Conservation (phyloP, 208 protist species). For the Trypanosoma cruzi region DNA sequence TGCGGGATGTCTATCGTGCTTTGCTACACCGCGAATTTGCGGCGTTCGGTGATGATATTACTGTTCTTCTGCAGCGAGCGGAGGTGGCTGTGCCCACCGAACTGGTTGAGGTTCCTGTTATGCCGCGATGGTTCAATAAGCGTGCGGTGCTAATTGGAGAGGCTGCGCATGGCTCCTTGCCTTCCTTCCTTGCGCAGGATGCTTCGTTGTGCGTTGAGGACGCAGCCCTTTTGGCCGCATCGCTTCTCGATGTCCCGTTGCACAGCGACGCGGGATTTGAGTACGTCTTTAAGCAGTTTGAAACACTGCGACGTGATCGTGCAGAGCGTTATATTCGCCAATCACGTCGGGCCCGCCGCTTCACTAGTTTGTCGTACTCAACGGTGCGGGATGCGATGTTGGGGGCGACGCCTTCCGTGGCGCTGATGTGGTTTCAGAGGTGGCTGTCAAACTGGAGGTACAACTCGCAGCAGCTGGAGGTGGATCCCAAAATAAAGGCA, state of each 20-base stretch:
- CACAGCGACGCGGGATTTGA: conserved; percentile 77
- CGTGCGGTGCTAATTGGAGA: conserved; percentile 87
- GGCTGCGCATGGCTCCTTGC: conserved; percentile 81
- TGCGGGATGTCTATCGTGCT: conserved; percentile 43
- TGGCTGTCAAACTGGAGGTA: conserved; percentile 89
- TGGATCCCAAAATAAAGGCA: conserved; percentile 87
- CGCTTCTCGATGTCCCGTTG: conserved; percentile 81
- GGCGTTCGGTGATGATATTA: conserved; percentile 47
- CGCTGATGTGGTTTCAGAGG: conserved; percentile 48
- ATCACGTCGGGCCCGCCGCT: conserved; percentile 66
- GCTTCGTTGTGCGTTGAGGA: conserved; percentile 90
- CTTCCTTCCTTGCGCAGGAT: conserved; percentile 86
- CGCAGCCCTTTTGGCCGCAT: conserved; percentile 80
- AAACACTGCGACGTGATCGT: conserved; percentile 78
- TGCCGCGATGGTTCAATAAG: conserved; percentile 91
- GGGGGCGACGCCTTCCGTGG: conserved; percentile 38
- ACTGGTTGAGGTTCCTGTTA: conserved; percentile 83
- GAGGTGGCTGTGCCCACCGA: conserved; percentile 70
- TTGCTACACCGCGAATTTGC: conserved; percentile 61
- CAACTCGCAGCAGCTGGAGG: conserved; percentile 79
- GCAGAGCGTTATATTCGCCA: conserved; percentile 90
- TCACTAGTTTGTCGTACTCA: conserved; percentile 53
- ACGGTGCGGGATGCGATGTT: conserved; percentile 57
- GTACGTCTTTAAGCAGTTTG: conserved; percentile 87
- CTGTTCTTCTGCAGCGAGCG: conserved; percentile 38